These are phyloP conservation scores for Lipomyces yamanashiensis DNA, from an alignment of 805 yeast species.

Conservation along the genomic window DNA sequence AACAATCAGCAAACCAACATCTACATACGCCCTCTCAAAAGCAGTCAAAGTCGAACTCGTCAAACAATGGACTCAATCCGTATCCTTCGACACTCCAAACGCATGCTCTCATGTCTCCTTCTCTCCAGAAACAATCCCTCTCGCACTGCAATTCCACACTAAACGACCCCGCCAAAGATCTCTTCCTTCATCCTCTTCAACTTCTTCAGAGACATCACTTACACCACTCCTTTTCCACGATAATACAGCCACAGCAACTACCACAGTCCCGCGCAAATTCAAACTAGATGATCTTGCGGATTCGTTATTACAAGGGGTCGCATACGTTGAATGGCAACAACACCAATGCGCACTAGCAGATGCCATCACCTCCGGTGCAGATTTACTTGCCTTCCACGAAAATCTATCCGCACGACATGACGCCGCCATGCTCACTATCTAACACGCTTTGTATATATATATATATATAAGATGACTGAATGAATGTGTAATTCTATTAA, in stretches of 20 bases:
- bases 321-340: conserved; percentile 49
- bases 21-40: conserved; percentile 15
- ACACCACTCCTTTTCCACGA: too few species aligned
- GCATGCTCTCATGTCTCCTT: conserved; percentile 13
- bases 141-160: conserved; percentile 3
- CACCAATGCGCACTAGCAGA: conserved; percentile 35
- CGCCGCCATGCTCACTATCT: neutral
- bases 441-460: neutral
- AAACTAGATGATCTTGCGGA: conserved; percentile 68
- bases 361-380: conserved; percentile 10
- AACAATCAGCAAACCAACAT: neutral
- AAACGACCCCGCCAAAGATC: neutral
- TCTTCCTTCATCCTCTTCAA: neutral
- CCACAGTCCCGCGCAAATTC: neutral
- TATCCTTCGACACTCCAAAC: conserved; percentile 1
- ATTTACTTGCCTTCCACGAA: conserved; percentile 2
- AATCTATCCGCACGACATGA: conserved; percentile 3
- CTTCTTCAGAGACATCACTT: neutral
- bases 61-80: conserved; percentile 12
- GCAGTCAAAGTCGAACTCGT: conserved; percentile 16
- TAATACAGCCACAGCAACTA: neutral
- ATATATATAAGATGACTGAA: neutral
- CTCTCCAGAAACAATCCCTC: conserved; percentile 7
- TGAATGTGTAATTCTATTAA: neutral
- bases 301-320: conserved; percentile 58